Evolutionary conservation across 2,329 filamentous ascomycete species (phyloP).

Genomic region (Xylaria sp.): DNA sequence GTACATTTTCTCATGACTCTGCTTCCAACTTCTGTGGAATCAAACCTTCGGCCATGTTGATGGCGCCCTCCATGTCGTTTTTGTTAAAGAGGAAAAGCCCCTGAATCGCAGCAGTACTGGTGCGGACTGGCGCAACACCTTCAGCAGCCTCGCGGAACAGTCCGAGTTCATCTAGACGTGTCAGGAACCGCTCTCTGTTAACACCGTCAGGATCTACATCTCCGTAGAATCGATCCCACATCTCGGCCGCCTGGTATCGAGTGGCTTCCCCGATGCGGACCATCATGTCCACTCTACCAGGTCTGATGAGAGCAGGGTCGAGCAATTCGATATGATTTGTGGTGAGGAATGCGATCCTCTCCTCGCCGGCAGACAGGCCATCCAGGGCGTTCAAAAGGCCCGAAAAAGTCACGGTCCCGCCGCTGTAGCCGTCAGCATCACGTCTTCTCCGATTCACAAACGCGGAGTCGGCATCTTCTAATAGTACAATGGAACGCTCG

Average conservation of each 20-base stretch:
- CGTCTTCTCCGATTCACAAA: slow-evolving; percentile 83
- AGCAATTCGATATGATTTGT: slow-evolving; percentile 93
- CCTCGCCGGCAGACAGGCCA: slow-evolving; percentile 93
- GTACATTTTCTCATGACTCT: slow-evolving; percentile 45
- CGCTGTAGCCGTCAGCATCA: slow-evolving; percentile 84
- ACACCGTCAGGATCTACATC: slow-evolving; percentile 75
- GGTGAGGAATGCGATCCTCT: slow-evolving; percentile 92
- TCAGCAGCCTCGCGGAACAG: slow-evolving; percentile 71
- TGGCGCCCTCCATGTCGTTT: slow-evolving; percentile 86
- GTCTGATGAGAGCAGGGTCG: slow-evolving; percentile 88
- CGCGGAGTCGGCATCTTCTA: slow-evolving; percentile 93
- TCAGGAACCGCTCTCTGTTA: slow-evolving; percentile 75
- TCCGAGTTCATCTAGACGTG: slow-evolving; percentile 74
- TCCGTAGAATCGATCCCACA: slow-evolving; percentile 97
- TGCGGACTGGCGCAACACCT: slow-evolving; percentile 58
- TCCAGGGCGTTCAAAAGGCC: slow-evolving; percentile 88
- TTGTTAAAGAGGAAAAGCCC: slow-evolving; percentile 97
- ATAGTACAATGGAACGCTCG: slow-evolving; percentile 80
- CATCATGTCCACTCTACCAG: slow-evolving; percentile 93
- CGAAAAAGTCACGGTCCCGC: slow-evolving; percentile 92
- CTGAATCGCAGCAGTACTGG: slow-evolving; percentile 92
- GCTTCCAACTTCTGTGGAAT: slow-evolving; percentile 68
- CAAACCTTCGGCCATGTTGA: slow-evolving; percentile 78
- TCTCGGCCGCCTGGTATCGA: slow-evolving; percentile 81
- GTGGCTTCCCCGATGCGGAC: slow-evolving; percentile 90